Evolutionary conservation across 352 stramenopile genomes (phyloP).

Genomic region (Pythium chondricola): DNA sequence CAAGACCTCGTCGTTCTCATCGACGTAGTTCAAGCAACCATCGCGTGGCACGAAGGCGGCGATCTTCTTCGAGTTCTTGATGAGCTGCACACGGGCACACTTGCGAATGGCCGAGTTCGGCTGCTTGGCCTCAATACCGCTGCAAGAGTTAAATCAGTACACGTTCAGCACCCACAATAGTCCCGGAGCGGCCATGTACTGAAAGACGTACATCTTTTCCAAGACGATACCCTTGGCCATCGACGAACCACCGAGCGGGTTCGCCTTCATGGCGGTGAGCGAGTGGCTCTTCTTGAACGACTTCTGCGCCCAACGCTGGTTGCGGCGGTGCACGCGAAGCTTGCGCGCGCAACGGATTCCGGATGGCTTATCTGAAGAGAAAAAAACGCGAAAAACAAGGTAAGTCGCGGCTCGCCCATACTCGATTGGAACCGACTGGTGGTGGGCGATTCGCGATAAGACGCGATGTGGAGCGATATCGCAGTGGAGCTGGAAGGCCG

Average conservation of each 20-base stretch:
- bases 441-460: too few relatives aligned
- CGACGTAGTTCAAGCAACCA: conserved; percentile 99
- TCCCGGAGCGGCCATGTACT: too few relatives aligned
- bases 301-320: conserved; percentile 97
- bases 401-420: neutral
- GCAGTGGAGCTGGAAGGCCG: too few relatives aligned
- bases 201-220: conserved; percentile 96
- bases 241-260: conserved; percentile 99
- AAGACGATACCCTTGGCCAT: conserved; percentile 99
- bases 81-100: conserved; percentile 99
- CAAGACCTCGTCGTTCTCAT: conserved; percentile 99
- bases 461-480: too few relatives aligned
- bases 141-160: conserved; percentile 17
- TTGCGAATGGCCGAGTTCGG: conserved; percentile 99
- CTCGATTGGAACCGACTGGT: neutral
- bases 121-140: conserved; percentile 99
- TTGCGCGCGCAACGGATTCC: conserved; percentile 99
- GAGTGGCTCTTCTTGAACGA: conserved; percentile 99
- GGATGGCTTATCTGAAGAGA: conserved; percentile 94
- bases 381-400: neutral
- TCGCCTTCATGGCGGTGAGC: conserved; percentile 99
- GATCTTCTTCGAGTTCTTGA: conserved; percentile 99
- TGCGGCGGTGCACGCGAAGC: conserved; percentile 97
- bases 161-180: too few relatives aligned
- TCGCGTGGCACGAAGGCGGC: conserved; percentile 99